These are phyloP conservation scores for Colletotrichum viniferum DNA, from an alignment of 2,329 filamentous ascomycete genomes.

Conservation along the genomic window DNA sequence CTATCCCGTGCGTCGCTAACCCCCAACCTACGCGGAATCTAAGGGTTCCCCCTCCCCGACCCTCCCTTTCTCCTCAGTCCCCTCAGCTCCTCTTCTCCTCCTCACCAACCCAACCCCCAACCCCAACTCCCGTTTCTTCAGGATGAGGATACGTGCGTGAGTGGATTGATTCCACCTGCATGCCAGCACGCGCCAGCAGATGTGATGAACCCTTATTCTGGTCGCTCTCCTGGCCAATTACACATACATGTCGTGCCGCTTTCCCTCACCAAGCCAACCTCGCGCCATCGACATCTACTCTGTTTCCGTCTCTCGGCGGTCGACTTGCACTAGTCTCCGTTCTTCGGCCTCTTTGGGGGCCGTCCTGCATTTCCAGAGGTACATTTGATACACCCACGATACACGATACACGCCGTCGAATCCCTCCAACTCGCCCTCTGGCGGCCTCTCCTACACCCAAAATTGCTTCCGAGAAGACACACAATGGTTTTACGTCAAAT, in stretches of 20 bases:
- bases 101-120: background rate
- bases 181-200: constrained; percentile 18
- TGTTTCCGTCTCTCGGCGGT: background rate
- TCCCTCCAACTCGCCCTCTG: background rate
- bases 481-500: background rate
- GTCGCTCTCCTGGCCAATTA: background rate
- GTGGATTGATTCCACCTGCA: constrained; percentile 21
- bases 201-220: constrained; percentile 20
- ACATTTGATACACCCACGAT: constrained; percentile 3
- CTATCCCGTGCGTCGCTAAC: background rate
- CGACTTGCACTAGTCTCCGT: background rate
- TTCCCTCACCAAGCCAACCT: background rate
- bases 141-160: constrained; percentile 14
- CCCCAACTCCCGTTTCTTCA: constrained; percentile 16
- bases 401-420: constrained; percentile 4
- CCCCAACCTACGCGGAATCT: background rate
- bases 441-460: background rate
- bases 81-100: background rate
- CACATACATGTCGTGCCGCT: background rate
- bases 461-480: background rate
- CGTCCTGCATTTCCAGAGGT: background rate
- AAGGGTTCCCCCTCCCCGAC: background rate
- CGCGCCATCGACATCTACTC: background rate
- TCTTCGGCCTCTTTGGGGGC: background rate
- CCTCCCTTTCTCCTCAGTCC: background rate